Percentiles rank a stretch among this genome's conserved stretches.
Evolutionary conservation across 495 filamentous ascomycete species (phyloP).

Genomic region (Penicillium diatomitis): DNA sequence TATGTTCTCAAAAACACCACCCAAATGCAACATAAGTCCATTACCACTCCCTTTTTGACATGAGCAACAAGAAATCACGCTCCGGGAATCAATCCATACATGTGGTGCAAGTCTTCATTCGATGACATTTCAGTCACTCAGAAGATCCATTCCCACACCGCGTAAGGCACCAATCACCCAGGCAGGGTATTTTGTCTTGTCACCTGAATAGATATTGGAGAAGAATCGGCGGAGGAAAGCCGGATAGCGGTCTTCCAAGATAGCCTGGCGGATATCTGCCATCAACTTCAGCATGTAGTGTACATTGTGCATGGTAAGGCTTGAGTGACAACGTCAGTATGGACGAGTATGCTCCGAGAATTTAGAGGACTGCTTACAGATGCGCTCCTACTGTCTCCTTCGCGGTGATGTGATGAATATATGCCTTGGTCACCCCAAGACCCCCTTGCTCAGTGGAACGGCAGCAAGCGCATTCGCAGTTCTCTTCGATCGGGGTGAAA

Average conservation of each 20-base stretch:
- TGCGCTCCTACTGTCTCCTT: constrained; percentile 97
- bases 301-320: constrained; percentile 91
- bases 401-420: constrained; percentile 79
- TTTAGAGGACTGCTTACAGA: constrained; percentile 38
- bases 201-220: constrained; percentile 54
- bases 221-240: constrained; percentile 75
- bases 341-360: not conserved
- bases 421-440: constrained; percentile 78
- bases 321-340: constrained; percentile 15
- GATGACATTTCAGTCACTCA: constrained; percentile 25
- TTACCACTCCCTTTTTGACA: too few species aligned
- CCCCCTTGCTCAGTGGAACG: constrained; percentile 56
- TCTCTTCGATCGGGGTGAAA: constrained; percentile 73
- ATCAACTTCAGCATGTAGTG: constrained; percentile 82
- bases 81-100: not conserved
- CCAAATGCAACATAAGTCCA: not conserved
- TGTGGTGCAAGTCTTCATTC: not conserved
- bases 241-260: constrained; percentile 75
- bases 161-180: constrained; percentile 83
- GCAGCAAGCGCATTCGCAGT: constrained; percentile 74
- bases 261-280: constrained; percentile 61
- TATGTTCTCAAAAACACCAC: not conserved
- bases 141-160: constrained; percentile 77
- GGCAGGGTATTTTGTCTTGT: constrained; percentile 56
- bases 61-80: too few species aligned